These are phyloP conservation scores for Fusarium sp. DNA, from an alignment of 2,329 filamentous ascomycete species.

Conservation along the genomic window DNA sequence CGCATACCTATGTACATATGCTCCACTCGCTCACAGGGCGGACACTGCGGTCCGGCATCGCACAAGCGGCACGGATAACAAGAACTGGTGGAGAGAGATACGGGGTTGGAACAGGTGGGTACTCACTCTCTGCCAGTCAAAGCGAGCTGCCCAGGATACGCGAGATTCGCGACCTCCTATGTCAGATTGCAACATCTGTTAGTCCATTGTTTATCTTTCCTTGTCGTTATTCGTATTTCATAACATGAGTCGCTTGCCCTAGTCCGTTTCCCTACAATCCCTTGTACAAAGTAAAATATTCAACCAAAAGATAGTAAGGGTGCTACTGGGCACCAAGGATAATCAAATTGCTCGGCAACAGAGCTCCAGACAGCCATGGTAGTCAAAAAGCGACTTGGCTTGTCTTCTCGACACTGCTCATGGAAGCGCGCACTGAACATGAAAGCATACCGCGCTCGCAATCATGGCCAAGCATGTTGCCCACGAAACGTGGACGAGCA, in stretches of 20 bases:
- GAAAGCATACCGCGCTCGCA: constrained; percentile 31
- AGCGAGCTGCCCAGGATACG: not conserved
- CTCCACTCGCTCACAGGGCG: not conserved
- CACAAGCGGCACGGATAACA: constrained; percentile 1
- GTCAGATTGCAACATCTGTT: not conserved
- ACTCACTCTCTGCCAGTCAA: not conserved
- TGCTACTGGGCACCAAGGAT: not conserved
- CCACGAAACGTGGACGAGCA: constrained; percentile 47
- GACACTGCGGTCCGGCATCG: constrained; percentile 9
- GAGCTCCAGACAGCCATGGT: constrained; percentile 10
- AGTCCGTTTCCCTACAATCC: not conserved
- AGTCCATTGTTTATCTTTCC: not conserved
- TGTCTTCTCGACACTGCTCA: constrained; percentile 15
- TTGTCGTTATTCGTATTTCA: constrained; percentile 1
- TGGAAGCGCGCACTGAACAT: constrained; percentile 19
- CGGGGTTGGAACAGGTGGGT: not conserved
- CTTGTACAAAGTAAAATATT: not conserved
- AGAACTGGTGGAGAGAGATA: constrained; percentile 10
- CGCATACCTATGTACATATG: not conserved
- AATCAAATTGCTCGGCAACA: not conserved
- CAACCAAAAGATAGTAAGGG: not conserved
- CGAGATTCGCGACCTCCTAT: not conserved
- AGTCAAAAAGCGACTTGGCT: not conserved
- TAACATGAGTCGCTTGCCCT: not conserved
- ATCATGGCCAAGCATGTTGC: constrained; percentile 47